A percentile compares a stretch with the other conserved stretches of the same genome.
phyloP scores from a whole-genome alignment of 768 basidiomycete genomes.

The Termitomyces sp. region DNA sequence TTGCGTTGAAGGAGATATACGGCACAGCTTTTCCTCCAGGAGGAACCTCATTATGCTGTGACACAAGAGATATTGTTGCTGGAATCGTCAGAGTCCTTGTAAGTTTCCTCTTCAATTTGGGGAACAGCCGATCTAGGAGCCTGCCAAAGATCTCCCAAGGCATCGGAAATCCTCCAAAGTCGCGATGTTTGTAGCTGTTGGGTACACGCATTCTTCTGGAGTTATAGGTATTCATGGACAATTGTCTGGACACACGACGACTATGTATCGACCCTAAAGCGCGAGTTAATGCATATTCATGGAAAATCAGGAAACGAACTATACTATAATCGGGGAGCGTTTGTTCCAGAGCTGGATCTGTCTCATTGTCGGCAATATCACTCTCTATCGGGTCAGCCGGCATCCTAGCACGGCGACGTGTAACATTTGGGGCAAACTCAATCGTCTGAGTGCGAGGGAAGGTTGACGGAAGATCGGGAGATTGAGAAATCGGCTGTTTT shows the following conservation, averaged over 20 bases:
- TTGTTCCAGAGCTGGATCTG: conserved; percentile 5
- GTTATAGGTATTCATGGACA: conserved; percentile 17
- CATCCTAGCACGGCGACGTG: conserved; percentile 22
- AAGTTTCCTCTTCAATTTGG: conserved; percentile 50
- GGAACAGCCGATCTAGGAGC: conserved; percentile 56
- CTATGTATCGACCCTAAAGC: conserved; percentile 12
- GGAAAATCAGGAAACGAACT: background rate
- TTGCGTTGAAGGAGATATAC: conserved; percentile 83
- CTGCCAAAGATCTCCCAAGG: conserved; percentile 48
- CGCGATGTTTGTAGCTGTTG: conserved; percentile 33
- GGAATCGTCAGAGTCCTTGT: conserved; percentile 75
- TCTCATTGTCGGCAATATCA: conserved; percentile 10
- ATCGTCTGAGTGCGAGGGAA: conserved; percentile 37
- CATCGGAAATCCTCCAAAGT: conserved; percentile 74
- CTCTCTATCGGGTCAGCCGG: conserved; percentile 7
- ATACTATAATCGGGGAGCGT: conserved; percentile 10
- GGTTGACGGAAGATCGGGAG: conserved; percentile 12
- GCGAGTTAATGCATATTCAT: background rate
- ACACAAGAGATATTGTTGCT: conserved; percentile 53
- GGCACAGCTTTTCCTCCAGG: conserved; percentile 52
- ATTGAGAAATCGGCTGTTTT: conserved; percentile 4
- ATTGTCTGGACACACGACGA: conserved; percentile 12
- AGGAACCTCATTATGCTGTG: conserved; percentile 29
- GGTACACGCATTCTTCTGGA: conserved; percentile 14
- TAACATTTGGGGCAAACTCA: conserved; percentile 28